Percentiles rank a stretch among this genome's conserved stretches.
phyloP scores from a whole-genome alignment of 768 basidiomycete species.

The Pleurotus sapidus region DNA sequence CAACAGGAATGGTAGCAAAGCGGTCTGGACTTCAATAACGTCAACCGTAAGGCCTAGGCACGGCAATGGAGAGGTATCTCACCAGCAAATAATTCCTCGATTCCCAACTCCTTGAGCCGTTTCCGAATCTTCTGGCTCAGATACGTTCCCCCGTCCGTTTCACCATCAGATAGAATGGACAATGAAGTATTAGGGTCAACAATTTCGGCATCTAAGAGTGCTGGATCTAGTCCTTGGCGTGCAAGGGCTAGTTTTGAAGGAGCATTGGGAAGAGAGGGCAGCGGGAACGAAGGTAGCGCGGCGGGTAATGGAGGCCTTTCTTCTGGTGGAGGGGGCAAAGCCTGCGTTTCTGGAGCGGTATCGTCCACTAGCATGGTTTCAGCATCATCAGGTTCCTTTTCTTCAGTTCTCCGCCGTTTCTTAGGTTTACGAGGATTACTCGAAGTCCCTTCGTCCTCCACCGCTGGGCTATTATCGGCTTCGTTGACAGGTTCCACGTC shows the following conservation, averaged over 20 bases:
- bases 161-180: conserved; percentile 38
- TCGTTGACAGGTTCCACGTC: conserved; percentile 19
- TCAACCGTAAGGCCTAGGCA: conserved; percentile 4
- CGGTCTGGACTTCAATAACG: conserved; percentile 72
- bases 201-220: conserved; percentile 65
- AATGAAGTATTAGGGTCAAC: conserved; percentile 52
- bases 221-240: conserved; percentile 76
- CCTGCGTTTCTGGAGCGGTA: conserved; percentile 9
- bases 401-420: conserved; percentile 41
- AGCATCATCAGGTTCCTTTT: conserved; percentile 19
- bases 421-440: conserved; percentile 24
- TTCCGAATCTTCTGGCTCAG: conserved; percentile 59
- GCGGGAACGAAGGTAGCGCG: conserved; percentile 65
- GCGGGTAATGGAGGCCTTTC: conserved; percentile 25
- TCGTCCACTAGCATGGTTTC: conserved; percentile 5
- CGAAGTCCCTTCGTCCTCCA: conserved; percentile 17
- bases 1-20: conserved; percentile 80
- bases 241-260: conserved; percentile 72
- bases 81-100: conserved; percentile 91
- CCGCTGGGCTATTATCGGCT: conserved; percentile 10
- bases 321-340: conserved; percentile 8
- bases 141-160: conserved; percentile 39
- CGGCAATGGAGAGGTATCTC: conserved; percentile 17
- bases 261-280: conserved; percentile 61
- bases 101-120: conserved; percentile 71